A percentile compares a stretch with the other conserved stretches of the same genome.
These are phyloP conservation scores for Cucurbita maxima DNA, from an alignment of 306 rosid genomes.

Conservation along the genomic window DNA sequence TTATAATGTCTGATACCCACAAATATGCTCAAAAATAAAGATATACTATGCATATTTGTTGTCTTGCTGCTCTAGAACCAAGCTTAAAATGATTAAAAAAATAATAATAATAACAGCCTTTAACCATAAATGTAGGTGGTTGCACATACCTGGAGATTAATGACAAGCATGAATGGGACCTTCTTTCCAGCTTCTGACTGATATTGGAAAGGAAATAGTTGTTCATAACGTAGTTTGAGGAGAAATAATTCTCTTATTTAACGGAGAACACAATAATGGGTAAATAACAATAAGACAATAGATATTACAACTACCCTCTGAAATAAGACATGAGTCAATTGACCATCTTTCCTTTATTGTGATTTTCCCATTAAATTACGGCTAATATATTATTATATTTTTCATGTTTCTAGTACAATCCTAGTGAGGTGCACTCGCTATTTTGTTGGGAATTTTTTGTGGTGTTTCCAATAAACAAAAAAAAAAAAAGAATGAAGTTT, in stretches of 20 bases:
- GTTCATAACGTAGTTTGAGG: background rate
- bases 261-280: background rate
- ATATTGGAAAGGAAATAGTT: constrained; percentile 16
- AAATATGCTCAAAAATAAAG: background rate
- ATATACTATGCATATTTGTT: background rate
- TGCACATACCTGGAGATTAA: constrained; percentile 76
- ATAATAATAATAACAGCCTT: background rate
- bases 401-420: background rate
- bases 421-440: background rate
- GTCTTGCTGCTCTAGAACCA: background rate
- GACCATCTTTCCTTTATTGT: too few species aligned
- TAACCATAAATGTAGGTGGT: background rate
- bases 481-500: background rate
- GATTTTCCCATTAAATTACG: too few species aligned
- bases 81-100: background rate
- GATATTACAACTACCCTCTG: background rate
- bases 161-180: constrained; percentile 64
- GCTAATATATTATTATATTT: too few species aligned
- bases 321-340: too few species aligned
- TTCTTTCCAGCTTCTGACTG: constrained; percentile 74
- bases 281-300: background rate
- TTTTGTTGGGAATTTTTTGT: background rate
- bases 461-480: background rate
- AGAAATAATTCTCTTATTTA: background rate
- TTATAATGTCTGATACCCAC: background rate